phyloP scores from a whole-genome alignment of 2,329 filamentous ascomycete species.

The Cercospora beticola region DNA sequence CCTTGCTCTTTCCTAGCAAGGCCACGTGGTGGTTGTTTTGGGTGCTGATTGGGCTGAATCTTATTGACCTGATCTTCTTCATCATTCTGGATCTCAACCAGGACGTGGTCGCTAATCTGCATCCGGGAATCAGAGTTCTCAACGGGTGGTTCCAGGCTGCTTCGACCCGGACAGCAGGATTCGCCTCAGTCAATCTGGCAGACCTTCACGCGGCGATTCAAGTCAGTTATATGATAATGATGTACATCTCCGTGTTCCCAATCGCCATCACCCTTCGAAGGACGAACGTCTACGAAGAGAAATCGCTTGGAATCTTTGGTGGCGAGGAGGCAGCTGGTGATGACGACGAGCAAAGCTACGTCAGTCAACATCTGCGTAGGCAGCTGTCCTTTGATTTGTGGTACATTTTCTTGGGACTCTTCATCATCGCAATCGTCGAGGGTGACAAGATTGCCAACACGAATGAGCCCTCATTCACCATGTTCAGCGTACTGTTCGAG shows the following conservation, averaged over 20 bases:
- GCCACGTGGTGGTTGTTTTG: constrained; percentile 96
- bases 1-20: constrained; percentile 81
- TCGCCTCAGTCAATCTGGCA: constrained; percentile 75
- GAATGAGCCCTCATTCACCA: constrained; percentile 54
- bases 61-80: constrained; percentile 84
- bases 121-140: constrained; percentile 73
- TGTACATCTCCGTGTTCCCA: constrained; percentile 97
- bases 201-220: constrained; percentile 85
- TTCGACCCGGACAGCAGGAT: constrained; percentile 86
- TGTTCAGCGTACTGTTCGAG: constrained; percentile 69
- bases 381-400: constrained; percentile 97
- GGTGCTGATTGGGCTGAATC: constrained; percentile 79
- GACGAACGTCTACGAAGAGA: constrained; percentile 96
- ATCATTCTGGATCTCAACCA: constrained; percentile 85
- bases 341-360: constrained; percentile 70
- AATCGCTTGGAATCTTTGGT: constrained; percentile 72
- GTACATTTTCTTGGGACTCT: constrained; percentile 93
- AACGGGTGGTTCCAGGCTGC: constrained; percentile 89
- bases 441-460: constrained; percentile 65
- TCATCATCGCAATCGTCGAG: constrained; percentile 88
- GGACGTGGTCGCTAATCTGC: constrained; percentile 64
- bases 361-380: constrained; percentile 84
- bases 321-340: constrained; percentile 52
- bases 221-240: constrained; percentile 95
- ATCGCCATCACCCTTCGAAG: constrained; percentile 92